Conservation (phyloP, 352 stramenopile species). For the Plasmopara muralis region DNA sequence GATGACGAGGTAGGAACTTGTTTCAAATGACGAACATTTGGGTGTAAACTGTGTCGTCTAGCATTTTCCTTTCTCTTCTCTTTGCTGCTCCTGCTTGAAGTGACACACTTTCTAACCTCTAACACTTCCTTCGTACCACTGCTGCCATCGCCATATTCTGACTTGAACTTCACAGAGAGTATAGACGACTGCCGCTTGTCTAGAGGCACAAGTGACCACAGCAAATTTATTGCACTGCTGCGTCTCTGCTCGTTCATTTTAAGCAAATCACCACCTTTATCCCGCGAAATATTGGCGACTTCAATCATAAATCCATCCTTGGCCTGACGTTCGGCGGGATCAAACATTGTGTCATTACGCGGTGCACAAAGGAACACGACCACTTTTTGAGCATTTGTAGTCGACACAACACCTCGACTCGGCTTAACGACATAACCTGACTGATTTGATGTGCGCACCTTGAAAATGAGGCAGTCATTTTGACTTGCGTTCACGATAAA, state of each 20-base stretch:
- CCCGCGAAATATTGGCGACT: slow-evolving; percentile 39
- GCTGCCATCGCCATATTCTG: slow-evolving; percentile 14
- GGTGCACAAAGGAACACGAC: slow-evolving; percentile 48
- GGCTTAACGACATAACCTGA: slow-evolving; percentile 70
- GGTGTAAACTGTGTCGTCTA: slow-evolving; percentile 12
- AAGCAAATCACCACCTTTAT: slow-evolving; percentile 34
- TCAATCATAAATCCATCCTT: slow-evolving; percentile 73
- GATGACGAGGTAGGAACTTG: slow-evolving; percentile 13
- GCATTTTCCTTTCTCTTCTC: not conserved
- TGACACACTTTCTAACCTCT: slow-evolving; percentile 8
- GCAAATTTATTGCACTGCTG: slow-evolving; percentile 20
- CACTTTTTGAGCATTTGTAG: slow-evolving; percentile 53
- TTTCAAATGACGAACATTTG: slow-evolving; percentile 16
- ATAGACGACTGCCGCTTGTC: slow-evolving; percentile 30
- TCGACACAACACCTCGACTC: slow-evolving; percentile 47
- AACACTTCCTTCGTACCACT: slow-evolving; percentile 12
- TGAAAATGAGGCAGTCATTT: slow-evolving; percentile 51
- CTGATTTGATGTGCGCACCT: slow-evolving; percentile 77
- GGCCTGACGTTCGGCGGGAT: slow-evolving; percentile 39
- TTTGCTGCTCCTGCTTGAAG: slow-evolving; percentile 12
- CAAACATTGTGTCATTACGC: slow-evolving; percentile 25
- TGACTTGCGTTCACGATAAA: slow-evolving; percentile 60
- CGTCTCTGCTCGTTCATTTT: slow-evolving; percentile 32
- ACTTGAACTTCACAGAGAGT: slow-evolving; percentile 31
- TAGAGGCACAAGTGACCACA: slow-evolving; percentile 39